These are phyloP conservation scores for Patellifolia procumbens DNA, from an alignment of 179 eudicot species.

Conservation along the genomic window DNA sequence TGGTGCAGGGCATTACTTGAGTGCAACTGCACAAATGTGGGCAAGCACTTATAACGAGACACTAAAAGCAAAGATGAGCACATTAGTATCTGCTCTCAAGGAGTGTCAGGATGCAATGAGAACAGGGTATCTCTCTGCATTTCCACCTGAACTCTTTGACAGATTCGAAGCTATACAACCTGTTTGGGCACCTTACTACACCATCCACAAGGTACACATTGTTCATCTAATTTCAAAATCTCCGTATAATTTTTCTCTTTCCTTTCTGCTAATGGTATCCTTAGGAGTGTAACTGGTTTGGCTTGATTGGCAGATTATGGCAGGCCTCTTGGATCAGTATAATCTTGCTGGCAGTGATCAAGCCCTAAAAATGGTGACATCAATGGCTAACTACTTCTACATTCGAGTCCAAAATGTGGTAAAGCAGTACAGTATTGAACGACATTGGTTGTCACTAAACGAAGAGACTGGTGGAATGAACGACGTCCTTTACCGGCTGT, in stretches of 20 bases:
- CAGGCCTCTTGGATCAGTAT: conserved; percentile 95
- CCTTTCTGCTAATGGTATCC: neutral
- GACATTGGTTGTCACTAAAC: conserved; percentile 70
- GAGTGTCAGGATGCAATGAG: conserved; percentile 75
- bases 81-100: conserved; percentile 67
- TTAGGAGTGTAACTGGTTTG: neutral
- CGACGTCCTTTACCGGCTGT: conserved; percentile 77
- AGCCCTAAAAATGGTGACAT: conserved; percentile 66
- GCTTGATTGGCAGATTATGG: conserved; percentile 63
- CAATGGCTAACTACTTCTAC: conserved; percentile 88
- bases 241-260: neutral
- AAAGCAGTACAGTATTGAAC: conserved; percentile 53
- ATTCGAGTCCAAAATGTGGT: conserved; percentile 82
- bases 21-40: conserved; percentile 97
- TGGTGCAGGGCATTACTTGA: conserved; percentile 85
- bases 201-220: conserved; percentile 82
- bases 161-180: conserved; percentile 65
- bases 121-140: conserved; percentile 93
- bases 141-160: conserved; percentile 80
- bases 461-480: conserved; percentile 99
- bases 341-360: conserved; percentile 57
- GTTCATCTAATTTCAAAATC: neutral
- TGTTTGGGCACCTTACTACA: conserved; percentile 99
- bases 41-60: conserved; percentile 83
- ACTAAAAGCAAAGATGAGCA: conserved; percentile 57